Evolutionary conservation across 129 eudicot genomes (phyloP), one percentile per base, ranked within the genome.

Genomic region (Artemisia annua): DNA sequence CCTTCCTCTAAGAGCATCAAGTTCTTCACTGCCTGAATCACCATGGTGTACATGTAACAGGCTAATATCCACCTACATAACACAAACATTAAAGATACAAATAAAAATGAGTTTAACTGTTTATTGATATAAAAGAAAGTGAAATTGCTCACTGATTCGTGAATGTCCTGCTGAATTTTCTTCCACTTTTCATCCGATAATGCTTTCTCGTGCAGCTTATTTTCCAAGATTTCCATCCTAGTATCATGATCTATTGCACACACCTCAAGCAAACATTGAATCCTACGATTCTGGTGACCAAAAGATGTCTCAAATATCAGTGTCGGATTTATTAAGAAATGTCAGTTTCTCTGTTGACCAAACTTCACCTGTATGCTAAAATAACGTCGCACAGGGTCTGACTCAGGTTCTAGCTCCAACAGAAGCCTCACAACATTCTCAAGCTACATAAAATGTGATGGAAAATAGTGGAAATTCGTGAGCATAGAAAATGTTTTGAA

Each of bases 201-300:
- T 52, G 92, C 95, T 71, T 88, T 86, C 72, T 87, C 98, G 46
- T 86, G 90, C 48, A 84, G 69, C 78, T 89, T 91, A 70, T 85
- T 90, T 79, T 89, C 96, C 83, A 87, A 78, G 49, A 71, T 84
- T 56, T 93, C 97, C 82, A 89, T 79, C 67, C 88, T 82, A 44
- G 80, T 80, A 73, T 91, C 99, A 86, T 95, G 91, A 83, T 90
- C 97, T 28, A 86, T 80, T 59, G 96, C 80, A 85, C 99, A 95
- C 79, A 81, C 87, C 70, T 90, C 97, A 75, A 95, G 94, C 87
- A 95, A 76, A 63, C 97, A 89, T 80, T 90, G 79, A 66, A 95
- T 88, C 78, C 92, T 86, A 61, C 78, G 91, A 69, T 95, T 95
- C 99, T 95, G 87, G 74, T 57, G 22, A 18, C 35, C 48, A 62